Evolutionary conservation across 768 basidiomycete genomes (phyloP), one percentile per base, ranked within the genome.

Genomic region (Kwoniella pini): DNA sequence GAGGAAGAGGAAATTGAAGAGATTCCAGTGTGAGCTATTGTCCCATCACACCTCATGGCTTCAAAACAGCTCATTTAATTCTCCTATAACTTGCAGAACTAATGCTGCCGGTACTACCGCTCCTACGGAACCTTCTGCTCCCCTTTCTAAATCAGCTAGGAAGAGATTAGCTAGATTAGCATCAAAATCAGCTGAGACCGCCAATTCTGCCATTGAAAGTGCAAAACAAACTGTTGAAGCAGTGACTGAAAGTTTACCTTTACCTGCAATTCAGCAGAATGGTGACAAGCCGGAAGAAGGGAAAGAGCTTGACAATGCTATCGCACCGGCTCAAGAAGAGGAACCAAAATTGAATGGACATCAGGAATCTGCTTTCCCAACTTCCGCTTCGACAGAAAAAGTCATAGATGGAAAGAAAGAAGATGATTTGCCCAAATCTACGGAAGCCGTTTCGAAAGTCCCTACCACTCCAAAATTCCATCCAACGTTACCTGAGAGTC

Each of bases 81-180:
- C n/a, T n/a, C n/a, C n/a, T n/a, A n/a, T n/a, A n/a, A 13, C 40
- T 0, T 10, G 10, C 42, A 55, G 38, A 1, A 5, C 40, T 15
- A 38, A 21, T 31, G 1, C 42, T n/a, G 4, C 55, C 43, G 17
- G 9, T 1, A 2, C 40, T 15, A 11, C 45, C 22, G 24, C 9
- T 12, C 19, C 57, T 27, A 50, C 36, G 11, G 57, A 45, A 42
- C 9, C 40, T 12, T 26, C 53, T n/a, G 24, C 53, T 0, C 28
- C 57, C 1, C 46, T 70, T 24, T 68, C 67, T 17, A 71, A 71
- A 57, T 60, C 70, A 9, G 70, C 67, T 3, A 33, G 52, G 28
- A 71, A 68, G 39, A 61, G 70, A 39, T 54, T 64, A 21, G 70
- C 70, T 13, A 62, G 58, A 57, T 27, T 45, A 27, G 60, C 59